Evolutionary conservation across 2,329 filamentous ascomycete genomes (phyloP).

Genomic region (Colletotrichum brevisporum): DNA sequence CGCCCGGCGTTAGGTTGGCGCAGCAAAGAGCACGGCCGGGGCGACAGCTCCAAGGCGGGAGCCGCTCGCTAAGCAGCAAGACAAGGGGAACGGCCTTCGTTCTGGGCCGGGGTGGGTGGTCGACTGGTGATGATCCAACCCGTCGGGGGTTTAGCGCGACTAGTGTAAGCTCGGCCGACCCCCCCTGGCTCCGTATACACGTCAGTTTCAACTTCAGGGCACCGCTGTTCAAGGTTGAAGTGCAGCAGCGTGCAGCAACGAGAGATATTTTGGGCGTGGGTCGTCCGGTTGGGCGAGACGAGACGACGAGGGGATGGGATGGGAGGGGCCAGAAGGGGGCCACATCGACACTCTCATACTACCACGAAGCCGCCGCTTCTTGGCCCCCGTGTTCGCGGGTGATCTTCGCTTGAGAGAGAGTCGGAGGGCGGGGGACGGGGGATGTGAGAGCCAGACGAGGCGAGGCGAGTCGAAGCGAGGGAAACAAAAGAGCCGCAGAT

Average conservation of each 20-base stretch:
- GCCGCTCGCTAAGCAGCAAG: conserved; percentile 40
- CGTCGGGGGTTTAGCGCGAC: conserved; percentile 25
- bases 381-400: conserved; percentile 30
- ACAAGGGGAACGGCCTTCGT: conserved; percentile 33
- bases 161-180: conserved; percentile 9
- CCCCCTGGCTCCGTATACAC: conserved; percentile 36
- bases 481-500: conserved; percentile 37
- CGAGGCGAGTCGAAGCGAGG: background rate
- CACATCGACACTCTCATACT: background rate
- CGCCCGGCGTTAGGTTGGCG: conserved; percentile 15
- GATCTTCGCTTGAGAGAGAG: conserved; percentile 27
- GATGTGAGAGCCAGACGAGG: too few species aligned
- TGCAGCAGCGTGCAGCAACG: conserved; percentile 30
- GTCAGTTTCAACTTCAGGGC: conserved; percentile 42
- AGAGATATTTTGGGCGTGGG: conserved; percentile 32
- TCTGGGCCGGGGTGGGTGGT: conserved; percentile 1
- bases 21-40: conserved; percentile 27
- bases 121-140: conserved; percentile 18
- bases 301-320: too few species aligned
- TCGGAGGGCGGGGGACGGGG: background rate
- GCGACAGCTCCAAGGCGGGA: conserved; percentile 27
- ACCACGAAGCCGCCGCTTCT: conserved; percentile 1
- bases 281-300: background rate
- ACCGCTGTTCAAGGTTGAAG: conserved; percentile 32
- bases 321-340: background rate